Base-by-base conservation (phyloP, 352 stramenopile species). In the Phytophthora hibernalis region DNA sequence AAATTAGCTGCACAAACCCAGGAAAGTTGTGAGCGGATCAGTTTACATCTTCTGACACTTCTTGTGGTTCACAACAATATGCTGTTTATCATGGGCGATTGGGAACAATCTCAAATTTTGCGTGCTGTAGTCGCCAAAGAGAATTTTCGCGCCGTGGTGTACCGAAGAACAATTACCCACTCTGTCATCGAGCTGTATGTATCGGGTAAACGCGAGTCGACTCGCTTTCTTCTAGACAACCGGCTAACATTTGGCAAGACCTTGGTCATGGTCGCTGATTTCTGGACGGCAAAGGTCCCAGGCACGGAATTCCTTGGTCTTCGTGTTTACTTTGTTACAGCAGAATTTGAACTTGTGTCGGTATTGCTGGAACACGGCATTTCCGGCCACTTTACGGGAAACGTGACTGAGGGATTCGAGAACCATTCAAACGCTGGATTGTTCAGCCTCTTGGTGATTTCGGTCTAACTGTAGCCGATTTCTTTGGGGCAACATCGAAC, bases 71-170 rank as follows among this genome's bases (percentile, higher is more conserved):
- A 48, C 20, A 54, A 35, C 43, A 62, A 54, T 16, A 5, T 60
- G 1, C 42, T 30, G 7, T 62, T 62, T 54, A 38, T 54, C 20
- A 33, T 62, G 54, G 43, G 43, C 20, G 54, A 61, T 30, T 53
- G 30, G 42, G 28, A 61, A 16, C 30, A 61, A 54, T 53, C 54
- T n/a, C 18, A 52, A 16, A n/a, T 37, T 24, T 38, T 53, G 18
- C 6, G 24, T 13, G 54, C 54, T 22, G 18, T 53, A 9, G 30
- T 61, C 18, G 54, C n/a, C 5, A 61, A 61, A 48, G 28, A 54
- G 2, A 28, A 48, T 8, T 53, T 61, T 18, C 18, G 33, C 40
- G 24, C 42, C 4, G 16, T 45, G 6, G 28, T 61, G 10, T 48
- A 61, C 20, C n/a, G 54, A 20, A 15, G 20, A 15, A 28, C 40